Base-by-base conservation (phyloP, 2,329 filamentous ascomycete genomes). In the Colletotrichum eleusines region DNA sequence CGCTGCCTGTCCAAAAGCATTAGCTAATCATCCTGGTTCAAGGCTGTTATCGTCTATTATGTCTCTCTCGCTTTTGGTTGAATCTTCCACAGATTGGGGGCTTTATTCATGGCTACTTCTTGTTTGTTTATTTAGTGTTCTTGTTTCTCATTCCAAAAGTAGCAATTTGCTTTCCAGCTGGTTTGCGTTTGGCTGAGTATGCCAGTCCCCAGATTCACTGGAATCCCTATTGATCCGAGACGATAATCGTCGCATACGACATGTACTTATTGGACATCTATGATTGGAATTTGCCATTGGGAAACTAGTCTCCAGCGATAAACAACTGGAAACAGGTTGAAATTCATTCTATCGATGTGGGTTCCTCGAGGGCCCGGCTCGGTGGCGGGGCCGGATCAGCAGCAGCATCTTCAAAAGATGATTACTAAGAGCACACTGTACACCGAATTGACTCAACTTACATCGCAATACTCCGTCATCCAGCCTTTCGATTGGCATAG, bases 1-100 rank as follows among this genome's bases (percentile, higher is more conserved):
- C 40, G 33, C 28, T 48, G 1, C 35, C 46, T 33, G 58, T 7
- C 2, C 0, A 54, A 31, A 5, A 9, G 26, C 46, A 9, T 69
- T 70, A 70, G 50, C 48, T 70, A 70, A 70, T 60, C 46, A 28
- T 2, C 35, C 38, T 35, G 18, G 58, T 48, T 48, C 9, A 35
- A 26, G 28, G 4, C 31, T 33, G 31, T n/a, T n/a, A 7, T 54
- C 31, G 20, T 6, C 12, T 33, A 33, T n/a, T 1, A n/a, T 28
- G n/a, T 26, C 16, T 31, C n/a, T 18, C 16, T 50, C 26, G 35
- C n/a, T 51, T 18, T 62, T 18, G 16, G 18, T 40, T 23, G 31
- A 23, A 12, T 28, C 6, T 20, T 31, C 2, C 0, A 38, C 3
- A 12, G 12, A 8, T 57, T 12, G 8, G 35, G 14, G 20, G 4